Evolutionary conservation across 345 rosid species (phyloP), one percentile per base, ranked within the genome.

Genomic region (Bretschneidera sinensis): DNA sequence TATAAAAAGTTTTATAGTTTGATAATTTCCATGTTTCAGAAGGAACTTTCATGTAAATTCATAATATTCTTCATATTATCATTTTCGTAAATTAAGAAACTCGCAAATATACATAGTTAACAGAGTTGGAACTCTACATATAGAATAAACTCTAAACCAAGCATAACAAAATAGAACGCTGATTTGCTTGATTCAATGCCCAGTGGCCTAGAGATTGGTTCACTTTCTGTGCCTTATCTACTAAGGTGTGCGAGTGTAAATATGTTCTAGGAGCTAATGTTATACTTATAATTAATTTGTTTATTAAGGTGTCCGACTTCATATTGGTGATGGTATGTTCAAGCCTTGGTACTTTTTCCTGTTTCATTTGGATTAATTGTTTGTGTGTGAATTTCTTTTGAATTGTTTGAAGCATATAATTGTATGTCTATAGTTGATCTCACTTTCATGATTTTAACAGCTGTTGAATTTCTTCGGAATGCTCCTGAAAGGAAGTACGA

Each of bases 241-340:
- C 15, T 7, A 39, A 39, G 4, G n/a, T n/a, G n/a, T n/a, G n/a
- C n/a, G n/a, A n/a, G 28, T 54, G 54, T 23, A 23, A 14, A 43
- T 24, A 52, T 50, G 48, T 33, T 5, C 33, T 35, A 13, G 35
- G 34, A 22, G 17, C 17, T 22, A 1, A 4, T 4, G 45, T 11
- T 39, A 39, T 4, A 1, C 2, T 11, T 13, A 5, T 39, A 39
- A 39, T 39, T 14, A n/a, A 4, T 2, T 62, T 48, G 48, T 55
- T 33, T 57, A 67, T 50, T 67, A 90, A 97, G 99, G 96, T 65
- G 99, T 94, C 52, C 67, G 59, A 13, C 86, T 94, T 64, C 97
- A 88, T 75, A 74, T 94, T 52, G 99, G 95, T 71, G 97, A 94
- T 80, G 99, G 99, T 94, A 86, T 70, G 80, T 50, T 11, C n/a